Evolutionary conservation across 768 basidiomycete species (phyloP).

Genomic region (Suillus luteus): DNA sequence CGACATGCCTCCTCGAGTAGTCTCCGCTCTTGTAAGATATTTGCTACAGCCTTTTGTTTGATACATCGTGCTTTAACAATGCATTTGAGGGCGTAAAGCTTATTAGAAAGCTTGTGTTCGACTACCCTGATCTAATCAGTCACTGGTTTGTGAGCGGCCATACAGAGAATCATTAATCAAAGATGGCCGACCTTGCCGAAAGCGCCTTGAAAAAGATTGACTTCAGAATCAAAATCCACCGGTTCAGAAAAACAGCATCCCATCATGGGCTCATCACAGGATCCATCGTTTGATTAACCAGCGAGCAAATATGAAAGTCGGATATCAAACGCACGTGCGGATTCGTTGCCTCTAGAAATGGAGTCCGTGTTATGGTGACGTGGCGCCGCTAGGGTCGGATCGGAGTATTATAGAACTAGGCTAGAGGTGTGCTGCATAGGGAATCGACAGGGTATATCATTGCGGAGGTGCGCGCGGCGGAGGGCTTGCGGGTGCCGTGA

Average conservation of each 20-base stretch:
- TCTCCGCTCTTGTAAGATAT: constrained; percentile 91
- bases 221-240: too few relatives aligned
- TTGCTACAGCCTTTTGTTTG: constrained; percentile 87
- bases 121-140: constrained; percentile 84
- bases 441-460: too few relatives aligned
- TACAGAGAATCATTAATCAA: constrained; percentile 4
- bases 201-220: constrained; percentile 92
- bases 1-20: constrained; percentile 82
- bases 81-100: constrained; percentile 95
- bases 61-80: constrained; percentile 95
- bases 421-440: too few relatives aligned
- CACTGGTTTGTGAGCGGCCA: constrained; percentile 15
- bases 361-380: too few relatives aligned
- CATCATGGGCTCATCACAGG: constrained; percentile 54
- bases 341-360: too few relatives aligned
- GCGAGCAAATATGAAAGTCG: too few relatives aligned
- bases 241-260: constrained; percentile 63
- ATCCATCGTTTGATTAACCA: constrained; percentile 7
- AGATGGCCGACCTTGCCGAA: constrained; percentile 83
- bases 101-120: constrained; percentile 91
- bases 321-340: too few relatives aligned
- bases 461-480: too few relatives aligned
- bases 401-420: too few relatives aligned
- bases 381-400: too few relatives aligned
- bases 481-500: too few relatives aligned